Percentiles rank a stretch among this genome's conserved stretches.
phyloP scores from a whole-genome alignment of 352 stramenopile species.

The Thraustochytrium striatum region DNA sequence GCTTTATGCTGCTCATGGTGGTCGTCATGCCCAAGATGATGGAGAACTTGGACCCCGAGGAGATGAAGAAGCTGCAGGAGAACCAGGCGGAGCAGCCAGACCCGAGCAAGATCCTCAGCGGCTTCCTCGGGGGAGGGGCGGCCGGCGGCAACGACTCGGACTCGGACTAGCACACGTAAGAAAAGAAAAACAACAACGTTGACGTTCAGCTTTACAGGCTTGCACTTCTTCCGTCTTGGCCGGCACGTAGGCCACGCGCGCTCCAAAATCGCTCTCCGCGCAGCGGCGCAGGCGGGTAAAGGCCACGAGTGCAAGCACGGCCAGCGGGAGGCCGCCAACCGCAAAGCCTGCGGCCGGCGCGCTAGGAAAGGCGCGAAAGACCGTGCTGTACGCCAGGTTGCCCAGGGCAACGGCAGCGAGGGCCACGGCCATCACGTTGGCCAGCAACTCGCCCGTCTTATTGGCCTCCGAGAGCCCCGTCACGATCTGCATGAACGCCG shows the following conservation, averaged over 20 bases:
- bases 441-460: constrained; percentile 13
- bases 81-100: constrained; percentile 31
- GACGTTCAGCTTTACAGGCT: too few species aligned
- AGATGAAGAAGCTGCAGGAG: constrained; percentile 53
- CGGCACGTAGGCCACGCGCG: too few species aligned
- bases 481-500: constrained; percentile 14
- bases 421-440: constrained; percentile 10
- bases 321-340: too few species aligned
- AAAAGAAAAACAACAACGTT: too few species aligned
- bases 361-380: constrained; percentile 31
- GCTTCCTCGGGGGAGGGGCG: constrained; percentile 11
- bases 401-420: constrained; percentile 32
- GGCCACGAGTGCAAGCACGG: too few species aligned
- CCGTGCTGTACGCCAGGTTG: constrained; percentile 3
- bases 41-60: constrained; percentile 49
- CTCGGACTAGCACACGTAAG: too few species aligned
- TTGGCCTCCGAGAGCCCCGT: not conserved
- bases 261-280: too few species aligned
- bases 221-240: too few species aligned
- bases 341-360: too few species aligned
- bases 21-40: constrained; percentile 51
- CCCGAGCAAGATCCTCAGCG: constrained; percentile 5
- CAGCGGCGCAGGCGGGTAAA: too few species aligned
- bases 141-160: constrained; percentile 22
- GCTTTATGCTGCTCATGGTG: constrained; percentile 19